Base-by-base conservation (phyloP, 371 early-diverging fungal species). In the Rozella allomycis region DNA sequence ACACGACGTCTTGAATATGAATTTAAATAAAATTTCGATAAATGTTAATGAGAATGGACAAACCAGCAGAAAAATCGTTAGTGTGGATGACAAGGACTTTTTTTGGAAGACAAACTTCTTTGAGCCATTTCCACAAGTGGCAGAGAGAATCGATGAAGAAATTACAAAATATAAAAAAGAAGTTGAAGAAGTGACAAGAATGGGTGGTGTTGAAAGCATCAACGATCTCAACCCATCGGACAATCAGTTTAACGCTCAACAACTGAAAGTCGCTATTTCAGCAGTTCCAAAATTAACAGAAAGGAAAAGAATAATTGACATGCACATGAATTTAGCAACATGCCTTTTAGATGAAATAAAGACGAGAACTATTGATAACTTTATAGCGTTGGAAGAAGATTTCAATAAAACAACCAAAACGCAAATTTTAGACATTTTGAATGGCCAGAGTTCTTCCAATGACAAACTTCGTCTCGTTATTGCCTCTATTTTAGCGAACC, bases 291-390 rank as follows among this genome's bases (percentile, higher is more conserved):
- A 91, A 42, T 65, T 99, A 26, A 86, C 93, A 3, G 84, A 82
- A 14, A 66, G 91, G 35, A 96, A 96, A 54, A 70, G 82, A 13
- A 74, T 78, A 1, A 54, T 99, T 34, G 96, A 97, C 50, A 82
- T 85, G 73, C 97, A 97, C 45, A 94, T 97, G 87, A 84, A 83
- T 46, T 80, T 97, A 28, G 93, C 96, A 2, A 87, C 93, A 0
- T 62, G 74, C 21, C 48, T 97, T 39, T 61, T 99, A 22, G 72
- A 82, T 17, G 54, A 57, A 14, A 93, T 99, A 45, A 87, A 86
- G 49, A 78, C 85, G 21, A 67, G 97, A 33, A 83, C 87, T 39
- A 50, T 97, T 32, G 98, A 97, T 50, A 76, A 73, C 0, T 80
- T 96, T 35, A 85, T 90, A 46, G 72, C 82, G 33, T 58, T 91